Conservation (phyloP, 2,329 filamentous ascomycete genomes). For the Trichoderma pleuroti region DNA sequence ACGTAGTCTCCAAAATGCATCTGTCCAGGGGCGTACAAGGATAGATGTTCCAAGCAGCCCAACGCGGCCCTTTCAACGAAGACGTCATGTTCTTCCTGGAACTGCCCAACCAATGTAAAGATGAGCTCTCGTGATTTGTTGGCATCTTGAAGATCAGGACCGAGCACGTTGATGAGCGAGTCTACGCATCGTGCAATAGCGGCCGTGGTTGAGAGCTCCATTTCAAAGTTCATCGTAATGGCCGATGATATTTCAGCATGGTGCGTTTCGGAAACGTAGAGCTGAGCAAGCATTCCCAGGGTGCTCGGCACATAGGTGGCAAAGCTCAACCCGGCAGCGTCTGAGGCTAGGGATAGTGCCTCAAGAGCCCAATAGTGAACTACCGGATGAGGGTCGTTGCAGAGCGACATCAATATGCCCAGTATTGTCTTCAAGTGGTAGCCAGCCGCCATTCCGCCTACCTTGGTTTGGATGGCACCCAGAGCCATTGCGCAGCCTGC, state of each 20-base stretch:
- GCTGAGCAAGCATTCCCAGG: slow-evolving; percentile 87
- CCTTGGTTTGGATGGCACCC: slow-evolving; percentile 88
- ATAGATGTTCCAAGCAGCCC: slow-evolving; percentile 83
- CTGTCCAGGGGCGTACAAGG: slow-evolving; percentile 83
- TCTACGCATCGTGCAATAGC: slow-evolving; percentile 86
- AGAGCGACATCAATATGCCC: slow-evolving; percentile 96
- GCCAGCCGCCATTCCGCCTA: slow-evolving; percentile 95
- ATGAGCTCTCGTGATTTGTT: slow-evolving; percentile 90
- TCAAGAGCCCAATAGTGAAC: slow-evolving; percentile 97
- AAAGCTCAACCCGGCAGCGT: slow-evolving; percentile 89
- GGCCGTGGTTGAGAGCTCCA: slow-evolving; percentile 76
- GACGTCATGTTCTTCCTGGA: slow-evolving; percentile 69
- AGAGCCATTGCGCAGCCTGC: slow-evolving; percentile 93
- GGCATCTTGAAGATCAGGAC: slow-evolving; percentile 90
- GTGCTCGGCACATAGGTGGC: slow-evolving; percentile 86
- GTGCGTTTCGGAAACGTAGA: slow-evolving; percentile 89
- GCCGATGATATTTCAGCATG: slow-evolving; percentile 77
- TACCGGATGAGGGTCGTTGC: slow-evolving; percentile 89
- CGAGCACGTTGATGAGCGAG: slow-evolving; percentile 93
- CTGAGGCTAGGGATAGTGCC: slow-evolving; percentile 78
- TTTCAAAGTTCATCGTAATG: slow-evolving; percentile 84
- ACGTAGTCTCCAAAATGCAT: slow-evolving; percentile 85
- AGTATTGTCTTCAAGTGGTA: slow-evolving; percentile 96
- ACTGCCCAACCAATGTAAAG: slow-evolving; percentile 77
- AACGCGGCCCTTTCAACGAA: slow-evolving; percentile 73